These are phyloP conservation scores for Hemileccinum rubropunctum DNA, from an alignment of 768 basidiomycete genomes.

Conservation along the genomic window DNA sequence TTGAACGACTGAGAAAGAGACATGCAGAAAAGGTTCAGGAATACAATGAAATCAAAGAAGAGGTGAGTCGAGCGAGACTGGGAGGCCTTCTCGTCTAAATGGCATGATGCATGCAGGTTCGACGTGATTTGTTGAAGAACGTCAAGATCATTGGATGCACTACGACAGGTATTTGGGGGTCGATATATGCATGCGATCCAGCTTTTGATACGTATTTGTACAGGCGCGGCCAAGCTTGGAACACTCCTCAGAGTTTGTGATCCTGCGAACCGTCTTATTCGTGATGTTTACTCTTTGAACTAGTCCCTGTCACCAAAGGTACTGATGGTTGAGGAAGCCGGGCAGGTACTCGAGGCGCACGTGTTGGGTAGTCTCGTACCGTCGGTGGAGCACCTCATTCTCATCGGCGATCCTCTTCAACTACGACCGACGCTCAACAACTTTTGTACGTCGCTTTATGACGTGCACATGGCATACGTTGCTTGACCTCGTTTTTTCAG, in stretches of 20 bases:
- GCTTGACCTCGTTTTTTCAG: constrained; percentile 32
- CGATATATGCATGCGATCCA: neutral
- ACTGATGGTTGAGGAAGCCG: constrained; percentile 76
- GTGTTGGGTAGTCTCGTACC: constrained; percentile 61
- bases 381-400: constrained; percentile 68
- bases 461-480: no score
- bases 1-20: constrained; percentile 37
- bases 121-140: constrained; percentile 50
- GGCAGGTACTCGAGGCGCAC: constrained; percentile 80
- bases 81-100: neutral
- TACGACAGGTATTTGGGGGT: constrained; percentile 53
- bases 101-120: constrained; percentile 38
- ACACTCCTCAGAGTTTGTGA: constrained; percentile 52
- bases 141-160: constrained; percentile 74
- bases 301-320: constrained; percentile 61
- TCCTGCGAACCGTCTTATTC: neutral
- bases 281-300: neutral
- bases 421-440: constrained; percentile 67
- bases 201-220: neutral
- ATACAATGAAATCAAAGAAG: constrained; percentile 45
- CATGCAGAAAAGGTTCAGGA: constrained; percentile 39
- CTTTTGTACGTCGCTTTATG: constrained; percentile 42
- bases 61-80: constrained; percentile 39
- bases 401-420: constrained; percentile 80
- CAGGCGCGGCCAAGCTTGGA: constrained; percentile 67